Conservation (phyloP, 768 basidiomycete species). For the Lactarius sanguifluus region DNA sequence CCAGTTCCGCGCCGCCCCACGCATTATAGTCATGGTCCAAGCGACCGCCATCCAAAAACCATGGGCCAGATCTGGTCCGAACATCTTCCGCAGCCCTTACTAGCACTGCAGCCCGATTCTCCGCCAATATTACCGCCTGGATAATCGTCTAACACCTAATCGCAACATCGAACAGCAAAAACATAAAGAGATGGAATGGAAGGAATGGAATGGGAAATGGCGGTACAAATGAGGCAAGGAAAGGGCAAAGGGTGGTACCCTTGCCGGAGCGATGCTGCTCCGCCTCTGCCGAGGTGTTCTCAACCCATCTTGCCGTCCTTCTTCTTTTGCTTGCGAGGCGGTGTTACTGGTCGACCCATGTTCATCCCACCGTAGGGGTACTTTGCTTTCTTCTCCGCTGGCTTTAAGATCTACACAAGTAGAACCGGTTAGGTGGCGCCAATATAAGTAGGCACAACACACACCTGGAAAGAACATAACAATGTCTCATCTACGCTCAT, state of each 20-base stretch:
- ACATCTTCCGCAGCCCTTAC: conserved; percentile 23
- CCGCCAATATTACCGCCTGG: conserved; percentile 27
- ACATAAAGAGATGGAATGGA: conserved; percentile 25
- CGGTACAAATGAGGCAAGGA: conserved; percentile 26
- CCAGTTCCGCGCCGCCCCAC: conserved; percentile 21
- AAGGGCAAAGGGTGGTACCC: conserved; percentile 4
- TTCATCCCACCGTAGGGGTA: conserved; percentile 87
- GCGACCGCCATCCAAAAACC: conserved; percentile 19
- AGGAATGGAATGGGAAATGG: conserved; percentile 22
- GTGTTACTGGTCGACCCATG: conserved; percentile 86
- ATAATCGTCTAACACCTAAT: conserved; percentile 29
- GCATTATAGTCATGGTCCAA: conserved; percentile 29
- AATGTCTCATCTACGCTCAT: conserved; percentile 99
- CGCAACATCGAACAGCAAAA: conserved; percentile 26
- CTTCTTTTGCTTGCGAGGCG: conserved; percentile 97
- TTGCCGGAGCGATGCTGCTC: conserved; percentile 16
- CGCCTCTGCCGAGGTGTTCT: conserved; percentile 18
- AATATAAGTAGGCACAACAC: conserved; percentile 12
- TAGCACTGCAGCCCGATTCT: conserved; percentile 24
- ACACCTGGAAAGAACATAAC: conserved; percentile 95
- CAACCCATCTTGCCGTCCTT: conserved; percentile 75
- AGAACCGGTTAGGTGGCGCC: conserved; percentile 8
- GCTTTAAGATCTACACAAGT: conserved; percentile 82
- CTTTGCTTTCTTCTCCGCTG: conserved; percentile 98
- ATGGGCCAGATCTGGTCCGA: conserved; percentile 20